Evolutionary conservation across 2,329 filamentous ascomycete genomes (phyloP).

Genomic region (Xylariaceae sp.): DNA sequence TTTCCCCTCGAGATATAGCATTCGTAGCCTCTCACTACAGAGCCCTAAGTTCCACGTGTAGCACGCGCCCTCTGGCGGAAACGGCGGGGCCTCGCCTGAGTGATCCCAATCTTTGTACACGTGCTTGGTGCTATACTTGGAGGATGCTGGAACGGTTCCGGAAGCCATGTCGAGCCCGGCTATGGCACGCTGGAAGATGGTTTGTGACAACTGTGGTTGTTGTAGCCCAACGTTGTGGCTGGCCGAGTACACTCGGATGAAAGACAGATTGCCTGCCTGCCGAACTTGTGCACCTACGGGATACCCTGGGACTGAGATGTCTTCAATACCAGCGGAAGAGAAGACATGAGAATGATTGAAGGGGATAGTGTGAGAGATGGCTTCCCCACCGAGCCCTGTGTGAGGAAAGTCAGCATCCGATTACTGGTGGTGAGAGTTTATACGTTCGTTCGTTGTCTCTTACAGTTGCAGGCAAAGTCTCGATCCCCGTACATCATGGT

Average conservation of each 20-base stretch:
- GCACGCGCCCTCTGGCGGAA: no score
- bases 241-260: conserved; percentile 52
- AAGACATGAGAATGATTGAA: conserved; percentile 53
- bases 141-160: no score
- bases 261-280: conserved; percentile 63
- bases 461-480: conserved; percentile 46
- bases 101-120: no score
- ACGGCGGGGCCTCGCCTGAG: no score
- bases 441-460: background rate
- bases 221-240: conserved; percentile 50
- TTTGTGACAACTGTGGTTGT: conserved; percentile 43
- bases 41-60: no score
- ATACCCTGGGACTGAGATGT: conserved; percentile 45
- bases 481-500: conserved; percentile 54
- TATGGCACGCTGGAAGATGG: conserved; percentile 48
- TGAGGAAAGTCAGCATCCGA: background rate
- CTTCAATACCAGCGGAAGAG: conserved; percentile 59
- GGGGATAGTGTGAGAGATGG: conserved; percentile 46
- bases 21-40: no score
- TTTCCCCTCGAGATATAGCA: no score
- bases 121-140: no score
- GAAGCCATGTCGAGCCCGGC: conserved; percentile 43
- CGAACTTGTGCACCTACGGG: conserved; percentile 63
- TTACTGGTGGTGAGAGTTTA: no score
- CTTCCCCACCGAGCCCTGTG: conserved; percentile 49